Evolutionary conservation across 2,329 filamentous ascomycete species (phyloP).

Genomic region (Fusarium brevicatenulatum): DNA sequence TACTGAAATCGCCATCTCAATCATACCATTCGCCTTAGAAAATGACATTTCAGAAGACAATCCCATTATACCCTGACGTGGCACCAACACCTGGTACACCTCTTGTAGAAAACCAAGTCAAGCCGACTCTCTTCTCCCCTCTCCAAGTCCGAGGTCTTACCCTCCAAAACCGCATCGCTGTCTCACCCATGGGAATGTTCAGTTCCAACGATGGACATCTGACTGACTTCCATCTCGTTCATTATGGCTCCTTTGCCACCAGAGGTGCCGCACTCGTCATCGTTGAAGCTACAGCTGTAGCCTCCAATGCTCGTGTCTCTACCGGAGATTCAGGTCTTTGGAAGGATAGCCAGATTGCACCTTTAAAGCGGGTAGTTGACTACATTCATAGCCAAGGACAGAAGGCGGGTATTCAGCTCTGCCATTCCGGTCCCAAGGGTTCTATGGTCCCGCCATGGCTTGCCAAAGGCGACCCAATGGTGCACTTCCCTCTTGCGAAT

Average conservation of each 20-base stretch:
- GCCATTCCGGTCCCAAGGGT: not conserved
- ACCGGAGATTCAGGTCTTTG: not conserved
- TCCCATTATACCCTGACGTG: accelerated
- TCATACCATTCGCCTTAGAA: accelerated
- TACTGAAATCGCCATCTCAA: accelerated
- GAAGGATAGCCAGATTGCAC: not conserved
- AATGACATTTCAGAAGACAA: not conserved
- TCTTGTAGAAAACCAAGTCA: accelerated
- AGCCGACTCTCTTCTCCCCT: not conserved
- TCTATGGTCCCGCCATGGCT: not conserved
- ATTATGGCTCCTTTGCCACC: not conserved
- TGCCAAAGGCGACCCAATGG: not conserved
- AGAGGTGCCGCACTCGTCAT: not conserved
- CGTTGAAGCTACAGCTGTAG: not conserved
- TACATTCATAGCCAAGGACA: not conserved
- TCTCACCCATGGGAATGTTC: constrained; percentile 1
- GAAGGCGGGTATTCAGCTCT: not conserved
- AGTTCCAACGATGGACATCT: not conserved
- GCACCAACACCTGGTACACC: not conserved
- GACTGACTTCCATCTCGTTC: not conserved
- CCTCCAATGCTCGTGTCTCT: not conserved
- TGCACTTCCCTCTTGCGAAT: not conserved
- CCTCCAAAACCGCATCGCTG: not conserved
- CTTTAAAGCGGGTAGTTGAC: not conserved
- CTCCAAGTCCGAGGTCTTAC: not conserved